Evolutionary conservation across 257 asterid species (phyloP), one percentile per base, ranked within the genome.

Genomic region (Solanum megistacrolobum): DNA sequence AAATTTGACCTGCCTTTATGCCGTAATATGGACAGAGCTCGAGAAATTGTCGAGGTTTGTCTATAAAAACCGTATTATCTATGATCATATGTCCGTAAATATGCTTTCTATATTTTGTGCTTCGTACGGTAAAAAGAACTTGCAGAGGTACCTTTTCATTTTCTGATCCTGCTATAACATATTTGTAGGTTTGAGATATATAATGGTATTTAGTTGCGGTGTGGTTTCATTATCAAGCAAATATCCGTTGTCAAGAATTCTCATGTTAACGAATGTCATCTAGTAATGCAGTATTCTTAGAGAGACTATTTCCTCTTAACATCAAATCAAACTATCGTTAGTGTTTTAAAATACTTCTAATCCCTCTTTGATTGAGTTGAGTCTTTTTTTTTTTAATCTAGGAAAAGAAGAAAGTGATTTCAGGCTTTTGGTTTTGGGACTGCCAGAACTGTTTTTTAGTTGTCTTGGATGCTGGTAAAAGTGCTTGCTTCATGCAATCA

Each of bases 1-100:
- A 97, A 94, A 48, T 96, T 97, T 91, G 98, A 93, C 85, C 52
- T 96, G 88, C 99, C 99, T 62, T 92, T 96, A 93, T 93, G 94
- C 62, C 91, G 92, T 21, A 95, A 95, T 89, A 94, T 97, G 98
- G 93, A 91, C 60, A 92, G 98, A 91, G 98, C 99, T 3, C 93
- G 87, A 87, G 98, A 97, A 89, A 96, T 97, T 32, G 90, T 93
- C 55, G 98, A 96, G 99, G 98, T 95, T 29, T 81, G 82, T 20
- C 82, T 88, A 18, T 16, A 18, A 46, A 81, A 3, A 46, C 27
- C 7, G 9, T 27, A 36, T 43, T 79, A 43, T 43, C 25, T 5
- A 25, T 4, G n/a, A 29, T 27, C 20, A 43, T 43, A 43, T 43
- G 39, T 16, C 66, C 1, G 2, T 25, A 43, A 8, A 46, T 81